A percentile compares a stretch with the other conserved stretches of the same genome.
These are phyloP conservation scores for Colletotrichum viniferum DNA, from an alignment of 2,329 filamentous ascomycete species.

Conservation along the genomic window DNA sequence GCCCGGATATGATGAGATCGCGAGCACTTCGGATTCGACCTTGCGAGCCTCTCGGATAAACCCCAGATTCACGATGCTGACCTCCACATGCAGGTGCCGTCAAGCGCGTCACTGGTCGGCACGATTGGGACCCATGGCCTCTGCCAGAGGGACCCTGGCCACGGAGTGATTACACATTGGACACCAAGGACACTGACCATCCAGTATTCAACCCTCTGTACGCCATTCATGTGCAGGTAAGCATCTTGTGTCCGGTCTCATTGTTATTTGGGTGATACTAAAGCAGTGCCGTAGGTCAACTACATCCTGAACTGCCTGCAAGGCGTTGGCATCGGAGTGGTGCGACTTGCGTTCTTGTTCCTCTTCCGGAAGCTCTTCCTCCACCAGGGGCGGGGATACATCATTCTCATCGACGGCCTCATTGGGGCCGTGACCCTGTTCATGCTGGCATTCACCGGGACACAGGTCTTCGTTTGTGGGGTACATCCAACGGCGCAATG, in stretches of 20 bases:
- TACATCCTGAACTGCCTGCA: not conserved
- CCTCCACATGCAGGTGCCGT: not conserved
- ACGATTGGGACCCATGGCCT: slow-evolving; percentile 7
- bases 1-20: not conserved
- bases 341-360: slow-evolving; percentile 4
- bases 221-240: not conserved
- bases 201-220: not conserved
- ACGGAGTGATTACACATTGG: not conserved
- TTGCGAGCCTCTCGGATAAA: not conserved
- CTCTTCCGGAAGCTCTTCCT: slow-evolving; percentile 1
- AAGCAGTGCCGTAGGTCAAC: not conserved
- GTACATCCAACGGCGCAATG: not conserved
- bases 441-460: not conserved
- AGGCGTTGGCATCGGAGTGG: not conserved
- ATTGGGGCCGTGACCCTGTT: not conserved
- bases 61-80: not conserved
- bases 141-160: slow-evolving; percentile 4
- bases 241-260: too few relatives aligned
- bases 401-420: not conserved
- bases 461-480: not conserved
- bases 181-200: not conserved
- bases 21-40: not conserved
- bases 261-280: not conserved
- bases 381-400: not conserved
- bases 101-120: not conserved